These are phyloP conservation scores for Perkinsus marinus DNA, from an alignment of 169 alveolate species.

Conservation along the genomic window DNA sequence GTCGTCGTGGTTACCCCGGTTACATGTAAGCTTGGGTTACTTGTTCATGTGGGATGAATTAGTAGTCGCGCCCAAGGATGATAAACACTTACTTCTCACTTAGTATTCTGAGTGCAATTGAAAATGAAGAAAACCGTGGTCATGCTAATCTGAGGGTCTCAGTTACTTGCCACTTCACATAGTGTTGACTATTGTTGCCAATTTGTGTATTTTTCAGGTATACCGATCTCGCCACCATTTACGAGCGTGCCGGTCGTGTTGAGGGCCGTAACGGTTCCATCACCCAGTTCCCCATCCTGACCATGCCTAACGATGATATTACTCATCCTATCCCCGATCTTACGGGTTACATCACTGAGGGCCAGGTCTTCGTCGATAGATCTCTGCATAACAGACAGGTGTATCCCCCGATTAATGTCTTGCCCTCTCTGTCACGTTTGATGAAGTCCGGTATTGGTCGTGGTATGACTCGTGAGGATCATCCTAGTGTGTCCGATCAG, in stretches of 20 bases:
- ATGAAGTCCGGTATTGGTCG: slow-evolving; percentile 99
- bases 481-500: slow-evolving; percentile 97
- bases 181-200: neutral
- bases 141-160: neutral
- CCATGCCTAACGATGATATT: slow-evolving; percentile 99
- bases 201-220: no score
- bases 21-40: no score
- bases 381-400: slow-evolving; percentile 90
- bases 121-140: neutral
- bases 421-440: slow-evolving; percentile 94
- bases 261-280: slow-evolving; percentile 91
- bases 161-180: neutral
- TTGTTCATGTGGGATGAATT: no score
- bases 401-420: slow-evolving; percentile 75
- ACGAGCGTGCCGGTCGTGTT: slow-evolving; percentile 99
- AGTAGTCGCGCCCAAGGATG: neutral
- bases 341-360: slow-evolving; percentile 69
- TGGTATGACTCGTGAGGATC: slow-evolving; percentile 98
- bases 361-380: slow-evolving; percentile 97
- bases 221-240: slow-evolving; percentile 95
- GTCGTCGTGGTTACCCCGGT: slow-evolving; percentile 99
- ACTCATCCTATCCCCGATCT: slow-evolving; percentile 87
- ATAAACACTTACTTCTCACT: neutral
- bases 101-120: neutral
- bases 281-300: slow-evolving; percentile 96